phyloP scores from a whole-genome alignment of 2,329 filamentous ascomycete species.

The Aphanocladium album region DNA sequence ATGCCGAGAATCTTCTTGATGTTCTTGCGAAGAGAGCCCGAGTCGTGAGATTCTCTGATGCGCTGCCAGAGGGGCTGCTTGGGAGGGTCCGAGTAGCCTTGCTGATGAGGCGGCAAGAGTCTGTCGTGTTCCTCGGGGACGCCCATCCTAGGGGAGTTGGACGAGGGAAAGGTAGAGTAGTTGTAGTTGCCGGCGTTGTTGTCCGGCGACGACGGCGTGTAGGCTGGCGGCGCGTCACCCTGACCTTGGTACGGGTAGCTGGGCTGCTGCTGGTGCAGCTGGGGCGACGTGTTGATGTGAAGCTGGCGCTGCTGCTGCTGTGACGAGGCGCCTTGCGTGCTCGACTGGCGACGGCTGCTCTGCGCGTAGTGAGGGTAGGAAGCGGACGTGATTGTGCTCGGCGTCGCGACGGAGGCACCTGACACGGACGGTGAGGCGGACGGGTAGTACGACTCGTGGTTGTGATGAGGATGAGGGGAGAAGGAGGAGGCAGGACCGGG shows the following conservation, averaged over 20 bases:
- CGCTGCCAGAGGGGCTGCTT: conserved; percentile 25
- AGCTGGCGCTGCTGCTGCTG: conserved; percentile 10
- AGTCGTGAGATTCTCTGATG: conserved; percentile 19
- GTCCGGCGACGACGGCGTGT: conserved; percentile 32
- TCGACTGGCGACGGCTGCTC: conserved; percentile 17
- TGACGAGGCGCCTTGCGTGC: conserved; percentile 7
- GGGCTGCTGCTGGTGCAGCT: neutral
- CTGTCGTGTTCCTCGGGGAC: conserved; percentile 36
- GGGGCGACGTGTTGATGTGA: conserved; percentile 4
- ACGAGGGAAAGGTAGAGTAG: conserved; percentile 41
- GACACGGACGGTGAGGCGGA: conserved; percentile 5
- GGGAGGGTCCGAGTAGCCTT: conserved; percentile 34
- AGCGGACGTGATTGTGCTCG: conserved; percentile 10
- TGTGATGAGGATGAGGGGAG: conserved; percentile 15
- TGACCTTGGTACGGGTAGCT: conserved; percentile 18
- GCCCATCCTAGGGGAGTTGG: conserved; percentile 33
- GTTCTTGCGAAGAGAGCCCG: conserved; percentile 21
- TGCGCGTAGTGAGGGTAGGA: conserved; percentile 2
- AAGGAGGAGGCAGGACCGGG: conserved; percentile 10
- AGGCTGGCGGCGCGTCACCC: conserved; percentile 45
- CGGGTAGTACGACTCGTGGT: neutral
- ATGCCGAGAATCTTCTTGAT: conserved; percentile 27
- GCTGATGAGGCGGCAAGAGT: conserved; percentile 39
- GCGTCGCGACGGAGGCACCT: conserved; percentile 7
- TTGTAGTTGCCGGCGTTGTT: conserved; percentile 33